phyloP scores from a whole-genome alignment of 306 rosid species.

The Albizia julibrissin region DNA sequence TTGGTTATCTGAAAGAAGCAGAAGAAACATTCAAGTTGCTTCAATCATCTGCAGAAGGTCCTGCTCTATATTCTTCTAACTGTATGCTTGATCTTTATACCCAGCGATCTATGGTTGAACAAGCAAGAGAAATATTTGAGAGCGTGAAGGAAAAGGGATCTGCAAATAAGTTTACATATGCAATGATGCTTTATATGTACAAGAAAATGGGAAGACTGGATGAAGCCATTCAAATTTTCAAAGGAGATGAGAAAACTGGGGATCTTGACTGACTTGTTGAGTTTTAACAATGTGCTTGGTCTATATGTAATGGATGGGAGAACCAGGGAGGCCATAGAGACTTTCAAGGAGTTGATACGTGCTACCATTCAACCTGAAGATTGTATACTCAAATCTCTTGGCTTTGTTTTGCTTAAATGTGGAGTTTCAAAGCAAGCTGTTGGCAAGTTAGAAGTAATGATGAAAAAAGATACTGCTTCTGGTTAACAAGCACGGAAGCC shows the following conservation, averaged over 20 bases:
- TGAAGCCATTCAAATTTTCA: slow-evolving; percentile 67
- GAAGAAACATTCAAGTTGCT: slow-evolving; percentile 71
- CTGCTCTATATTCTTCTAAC: slow-evolving; percentile 70
- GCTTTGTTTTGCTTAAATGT: slow-evolving; percentile 61
- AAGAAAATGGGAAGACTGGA: slow-evolving; percentile 68
- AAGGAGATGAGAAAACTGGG: slow-evolving; percentile 65
- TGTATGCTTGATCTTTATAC: slow-evolving; percentile 86
- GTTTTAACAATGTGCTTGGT: slow-evolving; percentile 70
- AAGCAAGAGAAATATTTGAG: no score
- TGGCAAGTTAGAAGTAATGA: slow-evolving; percentile 56
- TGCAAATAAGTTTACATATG: slow-evolving; percentile 82
- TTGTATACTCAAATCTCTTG: slow-evolving; percentile 66
- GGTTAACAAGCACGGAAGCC: slow-evolving; percentile 77
- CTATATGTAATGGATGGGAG: slow-evolving; percentile 75
- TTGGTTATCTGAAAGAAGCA: slow-evolving; percentile 72
- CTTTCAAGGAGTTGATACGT: slow-evolving; percentile 59
- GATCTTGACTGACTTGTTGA: slow-evolving; percentile 58
- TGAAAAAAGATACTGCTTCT: slow-evolving; percentile 49
- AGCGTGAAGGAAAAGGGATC: slow-evolving; percentile 55
- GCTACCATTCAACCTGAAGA: slow-evolving; percentile 57
- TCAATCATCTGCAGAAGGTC: slow-evolving; percentile 61
- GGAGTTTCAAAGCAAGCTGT: slow-evolving; percentile 80
- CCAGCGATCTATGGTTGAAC: slow-evolving; percentile 66
- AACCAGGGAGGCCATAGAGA: slow-evolving; percentile 62
- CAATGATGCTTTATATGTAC: slow-evolving; percentile 84